Conservation (phyloP, 1,284 basidiomycete species). For the Phenoliferia sp. region DNA sequence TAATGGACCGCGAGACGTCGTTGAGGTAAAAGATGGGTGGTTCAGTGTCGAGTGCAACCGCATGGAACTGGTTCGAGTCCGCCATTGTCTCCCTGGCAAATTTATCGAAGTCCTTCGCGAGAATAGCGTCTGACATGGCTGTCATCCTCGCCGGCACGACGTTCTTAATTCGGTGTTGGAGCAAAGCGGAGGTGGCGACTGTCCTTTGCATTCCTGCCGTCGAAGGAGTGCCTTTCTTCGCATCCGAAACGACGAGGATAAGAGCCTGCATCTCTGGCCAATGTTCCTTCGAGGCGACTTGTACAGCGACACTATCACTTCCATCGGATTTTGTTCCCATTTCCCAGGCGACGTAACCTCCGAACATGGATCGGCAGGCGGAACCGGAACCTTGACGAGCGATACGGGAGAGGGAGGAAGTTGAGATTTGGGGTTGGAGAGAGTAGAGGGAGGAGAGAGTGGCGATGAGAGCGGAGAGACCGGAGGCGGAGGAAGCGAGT, state of each 20-base stretch:
- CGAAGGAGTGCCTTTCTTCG: slow-evolving; percentile 93
- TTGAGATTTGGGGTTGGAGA: slow-evolving; percentile 46
- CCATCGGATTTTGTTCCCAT: slow-evolving; percentile 67
- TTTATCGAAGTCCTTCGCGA: slow-evolving; percentile 71
- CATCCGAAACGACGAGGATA: slow-evolving; percentile 93
- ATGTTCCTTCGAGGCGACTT: slow-evolving; percentile 78
- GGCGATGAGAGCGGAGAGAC: slow-evolving; percentile 88
- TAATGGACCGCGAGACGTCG: slow-evolving; percentile 83
- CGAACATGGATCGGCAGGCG: slow-evolving; percentile 93
- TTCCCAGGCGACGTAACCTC: slow-evolving; percentile 96
- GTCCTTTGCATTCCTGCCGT: slow-evolving; percentile 97
- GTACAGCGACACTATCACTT: slow-evolving; percentile 77
- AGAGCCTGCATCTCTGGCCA: slow-evolving; percentile 96
- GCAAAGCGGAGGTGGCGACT: slow-evolving; percentile 81
- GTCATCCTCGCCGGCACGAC: slow-evolving; percentile 87
- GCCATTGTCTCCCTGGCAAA: slow-evolving; percentile 93
- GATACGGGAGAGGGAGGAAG: slow-evolving; percentile 78
- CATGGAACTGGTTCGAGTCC: slow-evolving; percentile 98
- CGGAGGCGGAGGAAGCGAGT: slow-evolving; percentile 93
- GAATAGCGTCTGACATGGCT: slow-evolving; percentile 74
- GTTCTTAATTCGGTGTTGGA: slow-evolving; percentile 80
- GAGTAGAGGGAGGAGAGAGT: slow-evolving; percentile 83
- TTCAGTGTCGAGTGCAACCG: slow-evolving; percentile 90
- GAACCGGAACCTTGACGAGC: slow-evolving; percentile 96
- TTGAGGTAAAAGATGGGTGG: slow-evolving; percentile 99